Percentiles rank a stretch among this genome's conserved stretches.
Evolutionary conservation across 495 filamentous ascomycete species (phyloP).

Genomic region (Penicillium canescens): DNA sequence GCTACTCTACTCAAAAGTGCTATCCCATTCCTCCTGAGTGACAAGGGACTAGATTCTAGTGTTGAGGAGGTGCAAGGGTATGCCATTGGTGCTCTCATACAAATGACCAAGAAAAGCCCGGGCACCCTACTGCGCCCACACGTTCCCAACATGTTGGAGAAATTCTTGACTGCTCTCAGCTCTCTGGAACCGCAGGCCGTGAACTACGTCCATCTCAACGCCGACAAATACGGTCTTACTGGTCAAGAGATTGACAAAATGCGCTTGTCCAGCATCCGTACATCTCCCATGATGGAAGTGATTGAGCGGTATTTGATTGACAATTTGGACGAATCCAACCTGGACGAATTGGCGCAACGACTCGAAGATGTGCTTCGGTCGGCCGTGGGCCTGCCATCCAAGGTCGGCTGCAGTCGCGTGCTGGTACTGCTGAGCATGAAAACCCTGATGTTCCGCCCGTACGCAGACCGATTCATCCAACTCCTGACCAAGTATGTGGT

Average conservation of each 20-base stretch:
- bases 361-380: conserved; percentile 79
- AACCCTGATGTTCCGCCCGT: conserved; percentile 68
- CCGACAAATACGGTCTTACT: conserved; percentile 79
- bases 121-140: conserved; percentile 73
- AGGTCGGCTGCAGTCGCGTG: conserved; percentile 84
- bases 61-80: conserved; percentile 81
- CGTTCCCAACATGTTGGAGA: conserved; percentile 77
- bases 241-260: conserved; percentile 84
- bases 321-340: conserved; percentile 72
- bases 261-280: conserved; percentile 73
- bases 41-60: conserved; percentile 81
- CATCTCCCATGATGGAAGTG: conserved; percentile 90
- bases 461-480: conserved; percentile 76
- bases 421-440: conserved; percentile 84
- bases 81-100: conserved; percentile 72
- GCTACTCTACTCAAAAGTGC: conserved; percentile 77
- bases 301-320: conserved; percentile 84
- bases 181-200: conserved; percentile 82
- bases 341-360: conserved; percentile 67
- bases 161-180: conserved; percentile 76
- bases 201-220: conserved; percentile 90
- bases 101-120: conserved; percentile 82
- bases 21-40: conserved; percentile 87
- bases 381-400: conserved; percentile 86
- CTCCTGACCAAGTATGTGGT: conserved; percentile 75